A percentile compares a stretch with the other conserved stretches of the same genome.
Conservation (phyloP, 345 rosid genomes). For the Hirschfeldia incana region DNA sequence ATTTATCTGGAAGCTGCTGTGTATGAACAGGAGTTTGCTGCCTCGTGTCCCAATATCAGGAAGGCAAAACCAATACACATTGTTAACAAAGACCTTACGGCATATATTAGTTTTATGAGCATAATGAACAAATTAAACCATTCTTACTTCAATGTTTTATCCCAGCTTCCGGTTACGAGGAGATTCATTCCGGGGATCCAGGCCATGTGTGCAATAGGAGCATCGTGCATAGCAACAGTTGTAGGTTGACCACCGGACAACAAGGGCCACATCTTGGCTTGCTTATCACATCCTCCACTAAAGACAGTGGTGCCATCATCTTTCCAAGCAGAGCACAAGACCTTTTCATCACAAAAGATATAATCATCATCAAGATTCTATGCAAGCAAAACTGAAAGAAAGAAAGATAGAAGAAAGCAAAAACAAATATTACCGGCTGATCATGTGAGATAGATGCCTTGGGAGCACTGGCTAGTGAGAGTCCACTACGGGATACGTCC, state of each 20-base stretch:
- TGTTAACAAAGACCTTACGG: background rate
- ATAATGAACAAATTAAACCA: background rate
- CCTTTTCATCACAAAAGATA: constrained; percentile 42
- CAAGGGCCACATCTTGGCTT: constrained; percentile 98
- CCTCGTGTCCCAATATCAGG: constrained; percentile 92
- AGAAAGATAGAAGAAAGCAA: background rate
- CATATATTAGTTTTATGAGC: background rate
- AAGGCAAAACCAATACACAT: constrained; percentile 3
- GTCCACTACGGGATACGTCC: constrained; percentile 74
- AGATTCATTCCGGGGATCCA: constrained; percentile 96
- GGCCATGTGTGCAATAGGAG: constrained; percentile 72
- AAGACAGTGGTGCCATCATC: constrained; percentile 97
- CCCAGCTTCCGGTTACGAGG: constrained; percentile 90
- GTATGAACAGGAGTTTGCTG: constrained; percentile 85
- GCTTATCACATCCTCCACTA: constrained; percentile 97
- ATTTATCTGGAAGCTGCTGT: constrained; percentile 94
- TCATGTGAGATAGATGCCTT: constrained; percentile 88
- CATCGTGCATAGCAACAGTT: constrained; percentile 94
- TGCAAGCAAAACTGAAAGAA: background rate
- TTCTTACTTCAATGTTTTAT: constrained; percentile 85
- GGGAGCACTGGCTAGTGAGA: constrained; percentile 55
- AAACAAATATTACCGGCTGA: constrained; percentile 69
- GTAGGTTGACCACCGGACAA: constrained; percentile 78
- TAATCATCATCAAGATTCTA: background rate
- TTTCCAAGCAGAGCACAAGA: constrained; percentile 95